Base-by-base conservation (phyloP, 1,284 basidiomycete genomes). In the Wolfiporia cocos region DNA sequence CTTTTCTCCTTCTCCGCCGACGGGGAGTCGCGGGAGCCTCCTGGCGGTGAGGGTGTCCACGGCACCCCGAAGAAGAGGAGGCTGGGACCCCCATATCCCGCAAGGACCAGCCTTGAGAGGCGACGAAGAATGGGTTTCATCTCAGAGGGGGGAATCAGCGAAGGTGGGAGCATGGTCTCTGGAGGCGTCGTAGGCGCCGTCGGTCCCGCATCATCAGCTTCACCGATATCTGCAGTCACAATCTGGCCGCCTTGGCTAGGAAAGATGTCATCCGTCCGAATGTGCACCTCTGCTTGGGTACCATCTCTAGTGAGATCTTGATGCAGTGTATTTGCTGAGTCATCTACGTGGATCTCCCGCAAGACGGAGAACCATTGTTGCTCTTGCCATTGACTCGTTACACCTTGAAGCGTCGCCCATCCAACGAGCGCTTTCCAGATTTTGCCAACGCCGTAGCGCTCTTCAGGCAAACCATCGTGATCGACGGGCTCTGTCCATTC, bases 371-470 rank as follows among this genome's bases (percentile, higher is more conserved):
- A 73, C 82, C 83, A 86, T 33, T 63, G 66, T 51, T 71, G 69
- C 58, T 87, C 85, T 48, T 86, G 82, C 72, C 81, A 86, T 52
- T 85, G 78, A 53, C 81, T 76, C 2, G 86, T 90, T 30, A 86
- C 79, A 29, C 81, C 80, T 54, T 89, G 86, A 31, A 90, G 64
- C 1, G 83, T 77, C 2, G 79, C 80, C 83, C 86, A 89, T 2
- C 79, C 83, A 3, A 86, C 72, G 14, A 88, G 69, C 0, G 83
- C 86, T 47, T 75, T 69, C 20, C 75, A 76, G 7, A 85, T 69
- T 42, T 85, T 75, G 1, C 73, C 74, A 17, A 86, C 65, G 4
- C 78, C 74, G 51, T 76, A 84, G 35, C 73, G 70, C 47, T 73
- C 76, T 49, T 69, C 68, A 2, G 85, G 82, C n/a, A 78, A 65